Evolutionary conservation across 768 basidiomycete species (phyloP), one percentile per base, ranked within the genome.

Genomic region (Lentinula raphanica): DNA sequence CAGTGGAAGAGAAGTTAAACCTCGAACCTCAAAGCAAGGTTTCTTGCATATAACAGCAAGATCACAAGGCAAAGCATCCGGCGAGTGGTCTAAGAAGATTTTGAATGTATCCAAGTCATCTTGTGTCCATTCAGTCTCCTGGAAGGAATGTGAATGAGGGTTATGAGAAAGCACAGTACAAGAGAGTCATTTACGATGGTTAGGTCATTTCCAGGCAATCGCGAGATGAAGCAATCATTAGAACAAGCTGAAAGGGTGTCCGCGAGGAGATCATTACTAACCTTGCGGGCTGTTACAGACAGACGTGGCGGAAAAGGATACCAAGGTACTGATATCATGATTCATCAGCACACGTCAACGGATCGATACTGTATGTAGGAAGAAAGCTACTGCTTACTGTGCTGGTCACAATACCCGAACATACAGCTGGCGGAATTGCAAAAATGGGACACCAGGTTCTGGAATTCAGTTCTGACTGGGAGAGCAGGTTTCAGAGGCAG

Each of bases 1-100:
- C 11, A 15, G 27, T 38, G 19, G 25, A 9, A 25, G 2, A 25
- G 11, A 17, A 15, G 29, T 4, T 2, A 25, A 15, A 11, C 32
- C 7, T n/a, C 8, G 7, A 7, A 86, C 87, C 73, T 89, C 83
- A 28, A 69, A 67, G 66, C 88, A 90, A 5, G 85, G 80, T 60
- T 81, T 84, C 9, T 73, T 72, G 65, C 81, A 81, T 15, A 88
- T 68, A 1, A 72, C 65, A 17, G 84, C 80, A 12, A 88, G 68
- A 46, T 83, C 77, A 60, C 87, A 88, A 0, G 85, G 74, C 0
- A 71, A 66, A 3, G 71, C 65, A 46, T 84, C 76, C 6, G 79
- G 79, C 0, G 73, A 69, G 23, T 80, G 66, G 15, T 76, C 68
- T 9, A 82, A 68, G 5, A 82, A 64, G 2, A 67, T 68, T 21